Percentiles rank a stretch among this genome's conserved stretches.
phyloP scores from a whole-genome alignment of 352 stramenopile species.

The Phytophthora colocasiae region DNA sequence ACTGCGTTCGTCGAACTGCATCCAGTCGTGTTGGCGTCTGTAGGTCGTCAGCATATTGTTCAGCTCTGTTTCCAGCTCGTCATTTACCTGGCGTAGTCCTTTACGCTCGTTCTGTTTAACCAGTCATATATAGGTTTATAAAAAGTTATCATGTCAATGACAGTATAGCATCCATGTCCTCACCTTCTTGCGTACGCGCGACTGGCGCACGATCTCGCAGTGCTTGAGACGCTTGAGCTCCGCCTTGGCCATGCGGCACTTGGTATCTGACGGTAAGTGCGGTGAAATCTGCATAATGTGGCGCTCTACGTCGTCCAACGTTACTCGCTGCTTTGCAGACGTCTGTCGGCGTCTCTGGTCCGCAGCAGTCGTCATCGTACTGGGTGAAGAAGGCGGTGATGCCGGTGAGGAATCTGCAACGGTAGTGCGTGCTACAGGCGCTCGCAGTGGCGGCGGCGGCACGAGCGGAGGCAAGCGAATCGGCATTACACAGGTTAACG shows the following conservation, averaged over 20 bases:
- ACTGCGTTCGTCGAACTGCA: constrained; percentile 58
- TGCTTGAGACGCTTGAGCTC: constrained; percentile 82
- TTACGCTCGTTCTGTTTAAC: constrained; percentile 50
- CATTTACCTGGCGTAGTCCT: constrained; percentile 60
- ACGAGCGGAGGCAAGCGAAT: neutral
- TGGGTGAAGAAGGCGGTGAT: neutral
- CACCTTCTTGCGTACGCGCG: constrained; percentile 78
- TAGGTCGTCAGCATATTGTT: constrained; percentile 44
- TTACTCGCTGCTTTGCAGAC: constrained; percentile 35
- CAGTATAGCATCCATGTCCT: constrained; percentile 9
- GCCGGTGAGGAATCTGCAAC: neutral
- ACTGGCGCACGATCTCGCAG: constrained; percentile 82
- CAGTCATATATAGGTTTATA: neutral
- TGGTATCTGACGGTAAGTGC: constrained; percentile 48
- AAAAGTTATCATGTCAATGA: neutral
- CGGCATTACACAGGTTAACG: neutral
- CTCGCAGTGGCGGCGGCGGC: neutral
- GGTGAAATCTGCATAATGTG: constrained; percentile 52
- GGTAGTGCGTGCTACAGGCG: neutral
- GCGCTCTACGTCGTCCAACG: constrained; percentile 70
- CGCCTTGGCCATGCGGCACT: constrained; percentile 65
- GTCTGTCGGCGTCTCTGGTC: constrained; percentile 26
- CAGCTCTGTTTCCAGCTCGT: constrained; percentile 64
- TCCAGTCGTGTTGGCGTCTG: constrained; percentile 51
- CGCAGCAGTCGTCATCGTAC: constrained; percentile 2